Conservation (phyloP, 108 stramenopile species). For the Bacterosira constricta region DNA sequence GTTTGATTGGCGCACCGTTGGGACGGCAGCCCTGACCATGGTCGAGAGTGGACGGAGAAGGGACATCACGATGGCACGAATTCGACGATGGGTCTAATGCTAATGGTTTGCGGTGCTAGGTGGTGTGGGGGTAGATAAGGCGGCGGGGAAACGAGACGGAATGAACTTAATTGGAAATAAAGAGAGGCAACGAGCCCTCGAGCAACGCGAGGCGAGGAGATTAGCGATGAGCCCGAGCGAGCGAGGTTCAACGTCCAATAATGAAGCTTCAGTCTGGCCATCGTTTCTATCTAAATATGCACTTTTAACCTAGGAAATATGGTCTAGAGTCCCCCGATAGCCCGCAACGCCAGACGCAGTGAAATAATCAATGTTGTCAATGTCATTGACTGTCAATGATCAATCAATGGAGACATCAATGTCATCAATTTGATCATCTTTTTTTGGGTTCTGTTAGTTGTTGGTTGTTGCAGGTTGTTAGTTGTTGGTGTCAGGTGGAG, state of each 20-base stretch:
- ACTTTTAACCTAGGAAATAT: too few species aligned
- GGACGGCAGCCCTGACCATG: constrained; percentile 10
- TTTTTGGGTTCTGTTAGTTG: not conserved
- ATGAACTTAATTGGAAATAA: too few species aligned
- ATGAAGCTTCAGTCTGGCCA: too few species aligned
- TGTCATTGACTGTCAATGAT: too few species aligned
- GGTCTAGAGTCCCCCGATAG: too few species aligned
- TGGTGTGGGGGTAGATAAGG: too few species aligned
- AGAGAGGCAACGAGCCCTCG: not conserved
- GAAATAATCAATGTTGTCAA: too few species aligned
- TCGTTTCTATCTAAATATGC: too few species aligned
- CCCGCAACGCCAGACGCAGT: too few species aligned
- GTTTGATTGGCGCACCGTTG: not conserved
- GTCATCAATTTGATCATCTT: not conserved
- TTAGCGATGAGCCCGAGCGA: not conserved
- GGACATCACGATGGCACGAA: constrained; percentile 5
- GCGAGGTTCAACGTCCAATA: not conserved
- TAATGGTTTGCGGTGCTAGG: too few species aligned
- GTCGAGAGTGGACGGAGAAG: constrained; percentile 12
- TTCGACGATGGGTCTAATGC: not conserved
- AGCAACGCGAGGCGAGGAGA: not conserved
- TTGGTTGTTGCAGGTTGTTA: not conserved
- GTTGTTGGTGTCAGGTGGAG: too few species aligned
- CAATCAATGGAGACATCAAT: not conserved
- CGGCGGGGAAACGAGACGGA: not conserved